Percentiles rank a stretch among this genome's conserved stretches.
Conservation (phyloP, 2,329 filamentous ascomycete genomes). For the Colletotrichum lini region DNA sequence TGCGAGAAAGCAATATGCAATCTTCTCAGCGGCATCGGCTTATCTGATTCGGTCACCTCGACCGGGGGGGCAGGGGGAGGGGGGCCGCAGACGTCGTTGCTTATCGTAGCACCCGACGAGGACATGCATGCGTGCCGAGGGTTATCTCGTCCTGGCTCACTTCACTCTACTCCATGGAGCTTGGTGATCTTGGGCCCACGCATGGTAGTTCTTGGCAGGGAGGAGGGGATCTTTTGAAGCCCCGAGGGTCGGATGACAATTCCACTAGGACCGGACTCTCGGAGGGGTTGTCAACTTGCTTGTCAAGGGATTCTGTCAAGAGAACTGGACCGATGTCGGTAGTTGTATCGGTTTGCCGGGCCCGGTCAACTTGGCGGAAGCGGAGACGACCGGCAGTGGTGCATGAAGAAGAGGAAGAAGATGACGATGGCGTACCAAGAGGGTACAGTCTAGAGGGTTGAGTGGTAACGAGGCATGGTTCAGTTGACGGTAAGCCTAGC, state of each 20-base stretch:
- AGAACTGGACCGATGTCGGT: conserved; percentile 11
- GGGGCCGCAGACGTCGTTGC: conserved; percentile 1
- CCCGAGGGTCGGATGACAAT: not conserved
- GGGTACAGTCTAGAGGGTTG: not conserved
- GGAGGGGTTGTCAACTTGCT: not conserved
- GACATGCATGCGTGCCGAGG: conserved; percentile 15
- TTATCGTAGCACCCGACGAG: conserved; percentile 29
- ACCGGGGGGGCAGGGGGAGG: not conserved
- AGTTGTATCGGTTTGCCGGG: conserved; percentile 5
- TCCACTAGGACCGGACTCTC: not conserved
- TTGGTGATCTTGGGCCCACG: not conserved
- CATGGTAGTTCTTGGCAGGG: not conserved
- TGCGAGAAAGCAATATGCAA: conserved; percentile 27
- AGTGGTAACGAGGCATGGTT: not conserved
- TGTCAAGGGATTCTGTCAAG: not conserved
- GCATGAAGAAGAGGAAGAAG: no score
- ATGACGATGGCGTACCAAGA: not conserved
- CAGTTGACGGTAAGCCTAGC: not conserved
- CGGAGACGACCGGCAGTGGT: not conserved
- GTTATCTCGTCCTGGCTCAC: not conserved
- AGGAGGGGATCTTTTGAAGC: no score
- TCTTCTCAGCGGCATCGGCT: conserved; percentile 6
- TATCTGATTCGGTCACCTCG: conserved; percentile 16
- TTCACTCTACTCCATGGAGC: not conserved
- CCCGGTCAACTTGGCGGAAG: not conserved